Percentiles rank a stretch among this genome's conserved stretches.
Evolutionary conservation across 805 yeast species (phyloP).

Genomic region (Candida chauliodis): DNA sequence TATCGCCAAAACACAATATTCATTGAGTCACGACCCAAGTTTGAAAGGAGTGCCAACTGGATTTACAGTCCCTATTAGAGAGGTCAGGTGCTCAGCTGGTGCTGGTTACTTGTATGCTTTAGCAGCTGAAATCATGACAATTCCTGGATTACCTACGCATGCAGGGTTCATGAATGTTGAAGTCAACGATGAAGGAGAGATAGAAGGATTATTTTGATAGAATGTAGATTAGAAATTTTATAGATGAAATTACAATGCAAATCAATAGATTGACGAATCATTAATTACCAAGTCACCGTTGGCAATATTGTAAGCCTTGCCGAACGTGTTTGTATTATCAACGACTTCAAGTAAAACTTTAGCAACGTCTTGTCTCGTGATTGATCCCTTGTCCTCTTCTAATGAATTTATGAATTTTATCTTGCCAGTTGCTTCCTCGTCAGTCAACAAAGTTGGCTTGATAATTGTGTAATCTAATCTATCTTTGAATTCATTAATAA

Average conservation of each 20-base stretch:
- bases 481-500: constrained; percentile 33
- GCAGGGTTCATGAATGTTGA: constrained; percentile 98
- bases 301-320: constrained; percentile 42
- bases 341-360: constrained; percentile 35
- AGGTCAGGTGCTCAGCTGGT: constrained; percentile 90
- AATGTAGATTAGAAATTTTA: background rate
- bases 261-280: constrained; percentile 3
- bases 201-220: constrained; percentile 79
- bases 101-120: constrained; percentile 95
- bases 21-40: constrained; percentile 88
- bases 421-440: constrained; percentile 42
- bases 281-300: constrained; percentile 35
- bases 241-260: background rate
- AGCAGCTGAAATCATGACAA: constrained; percentile 96
- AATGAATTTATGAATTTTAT: constrained; percentile 29
- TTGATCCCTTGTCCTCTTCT: constrained; percentile 19
- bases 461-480: constrained; percentile 53
- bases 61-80: constrained; percentile 90
- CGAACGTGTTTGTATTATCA: constrained; percentile 32
- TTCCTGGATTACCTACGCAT: constrained; percentile 95
- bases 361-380: constrained; percentile 58
- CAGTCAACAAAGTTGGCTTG: constrained; percentile 48
- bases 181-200: constrained; percentile 84
- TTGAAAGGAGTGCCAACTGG: constrained; percentile 95
- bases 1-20: constrained; percentile 96